Evolutionary conservation across 805 yeast species (phyloP).

Genomic region (Yarrowia phangngaensis): DNA sequence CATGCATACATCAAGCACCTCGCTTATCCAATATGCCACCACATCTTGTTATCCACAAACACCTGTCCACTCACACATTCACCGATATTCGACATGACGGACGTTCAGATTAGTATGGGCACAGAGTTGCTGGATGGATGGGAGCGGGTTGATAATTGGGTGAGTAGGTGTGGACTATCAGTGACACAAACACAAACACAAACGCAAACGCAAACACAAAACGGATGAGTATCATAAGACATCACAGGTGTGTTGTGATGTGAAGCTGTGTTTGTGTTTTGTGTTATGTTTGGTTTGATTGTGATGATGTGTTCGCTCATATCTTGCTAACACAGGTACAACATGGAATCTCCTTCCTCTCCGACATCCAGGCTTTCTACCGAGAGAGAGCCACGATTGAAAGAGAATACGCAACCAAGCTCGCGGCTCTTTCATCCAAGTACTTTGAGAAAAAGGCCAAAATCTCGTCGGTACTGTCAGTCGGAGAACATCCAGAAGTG

Average conservation of each 20-base stretch:
- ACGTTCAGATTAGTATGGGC: slow-evolving; percentile 25
- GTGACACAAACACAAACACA: neutral
- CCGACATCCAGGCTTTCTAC: slow-evolving; percentile 78
- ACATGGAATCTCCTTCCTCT: slow-evolving; percentile 66
- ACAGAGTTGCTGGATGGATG: slow-evolving; percentile 48
- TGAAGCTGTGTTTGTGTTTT: neutral
- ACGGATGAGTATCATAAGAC: no score
- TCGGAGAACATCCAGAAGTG: slow-evolving; percentile 83
- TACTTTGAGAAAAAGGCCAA: slow-evolving; percentile 75
- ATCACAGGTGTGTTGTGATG: no score
- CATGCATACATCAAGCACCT: no score
- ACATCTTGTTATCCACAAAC: no score
- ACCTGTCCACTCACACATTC: no score
- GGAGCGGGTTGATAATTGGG: slow-evolving; percentile 77
- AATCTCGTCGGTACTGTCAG: slow-evolving; percentile 62
- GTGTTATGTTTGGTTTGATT: neutral
- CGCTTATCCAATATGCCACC: no score
- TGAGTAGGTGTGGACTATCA: slow-evolving; percentile 34
- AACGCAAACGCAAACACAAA: no score
- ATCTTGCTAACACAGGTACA: slow-evolving; percentile 21
- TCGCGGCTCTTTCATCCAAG: slow-evolving; percentile 60
- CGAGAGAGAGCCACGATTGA: slow-evolving; percentile 78
- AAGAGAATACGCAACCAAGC: slow-evolving; percentile 69
- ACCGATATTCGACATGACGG: slow-evolving; percentile 4
- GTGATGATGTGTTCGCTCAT: slow-evolving; percentile 5